phyloP scores from a whole-genome alignment of 139 green algal genomes.

The Volvox reticuliferus region DNA sequence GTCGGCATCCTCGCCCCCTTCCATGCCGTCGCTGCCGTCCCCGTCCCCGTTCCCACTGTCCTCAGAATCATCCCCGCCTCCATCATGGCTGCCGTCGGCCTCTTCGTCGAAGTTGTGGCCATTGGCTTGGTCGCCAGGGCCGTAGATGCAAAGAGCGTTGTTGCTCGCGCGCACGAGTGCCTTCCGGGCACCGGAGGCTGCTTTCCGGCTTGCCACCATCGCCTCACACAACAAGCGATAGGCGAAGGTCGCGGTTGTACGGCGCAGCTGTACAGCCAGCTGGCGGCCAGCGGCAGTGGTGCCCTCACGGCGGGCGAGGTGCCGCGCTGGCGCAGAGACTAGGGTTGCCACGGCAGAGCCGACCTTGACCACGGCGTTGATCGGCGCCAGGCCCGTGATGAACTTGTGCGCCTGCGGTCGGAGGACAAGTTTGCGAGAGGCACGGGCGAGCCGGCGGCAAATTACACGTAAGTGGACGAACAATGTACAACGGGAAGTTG shows the following conservation, averaged over 20 bases:
- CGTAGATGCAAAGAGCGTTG: conserved; percentile 1
- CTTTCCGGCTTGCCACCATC: conserved; percentile 56
- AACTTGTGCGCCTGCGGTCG: conserved; percentile 80
- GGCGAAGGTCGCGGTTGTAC: conserved; percentile 49
- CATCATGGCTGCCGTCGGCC: neutral
- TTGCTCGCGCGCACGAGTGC: conserved; percentile 50
- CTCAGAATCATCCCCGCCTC: neutral
- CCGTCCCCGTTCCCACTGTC: neutral
- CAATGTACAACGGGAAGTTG: no score
- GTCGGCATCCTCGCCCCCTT: neutral
- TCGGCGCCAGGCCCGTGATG: conserved; percentile 73
- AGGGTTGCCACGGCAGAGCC: conserved; percentile 62
- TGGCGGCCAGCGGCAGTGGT: conserved; percentile 15
- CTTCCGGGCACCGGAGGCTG: conserved; percentile 62
- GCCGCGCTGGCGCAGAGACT: conserved; percentile 61
- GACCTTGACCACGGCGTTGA: conserved; percentile 67
- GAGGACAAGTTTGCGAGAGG: neutral
- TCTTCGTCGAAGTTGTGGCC: neutral
- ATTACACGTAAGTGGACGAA: no score
- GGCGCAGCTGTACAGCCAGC: conserved; percentile 34
- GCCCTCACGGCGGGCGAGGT: conserved; percentile 14
- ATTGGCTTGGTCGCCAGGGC: neutral
- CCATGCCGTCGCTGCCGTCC: neutral
- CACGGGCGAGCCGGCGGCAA: no score
- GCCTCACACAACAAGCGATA: conserved; percentile 66